Conservation (phyloP, 352 stramenopile species). For the Blastocystis hominis region DNA sequence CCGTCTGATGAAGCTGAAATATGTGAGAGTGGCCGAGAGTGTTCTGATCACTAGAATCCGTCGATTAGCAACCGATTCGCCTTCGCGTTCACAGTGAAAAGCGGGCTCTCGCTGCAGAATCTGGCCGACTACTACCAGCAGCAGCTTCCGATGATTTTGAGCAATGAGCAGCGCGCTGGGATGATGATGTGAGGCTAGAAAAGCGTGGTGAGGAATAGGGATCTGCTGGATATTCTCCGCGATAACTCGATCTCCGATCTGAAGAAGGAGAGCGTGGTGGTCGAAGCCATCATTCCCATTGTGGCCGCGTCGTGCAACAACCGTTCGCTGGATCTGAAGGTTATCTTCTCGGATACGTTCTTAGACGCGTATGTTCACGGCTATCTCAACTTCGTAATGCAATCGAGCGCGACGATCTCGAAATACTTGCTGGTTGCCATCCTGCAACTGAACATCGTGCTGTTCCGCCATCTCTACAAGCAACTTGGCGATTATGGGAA, state of each 20-base stretch:
- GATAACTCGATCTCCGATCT: neutral
- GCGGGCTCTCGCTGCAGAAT: constrained; percentile 8
- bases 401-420: neutral
- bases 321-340: neutral
- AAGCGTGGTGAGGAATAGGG: neutral
- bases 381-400: neutral
- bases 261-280: neutral
- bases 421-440: neutral
- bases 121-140: constrained; percentile 32
- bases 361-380: neutral
- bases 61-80: neutral
- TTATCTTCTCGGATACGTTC: neutral
- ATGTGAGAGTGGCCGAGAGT: neutral
- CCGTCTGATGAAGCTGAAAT: neutral
- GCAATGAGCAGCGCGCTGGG: neutral
- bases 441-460: constrained; percentile 43
- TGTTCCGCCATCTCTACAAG: neutral
- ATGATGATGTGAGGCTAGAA: neutral
- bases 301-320: constrained; percentile 31
- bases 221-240: neutral
- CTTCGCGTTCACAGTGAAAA: neutral
- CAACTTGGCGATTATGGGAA: neutral
- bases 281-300: constrained; percentile 12
- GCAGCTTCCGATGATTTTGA: neutral
- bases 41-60: neutral